These are phyloP conservation scores for Pichia membranifaciens DNA, from an alignment of 805 yeast species.

Conservation along the genomic window DNA sequence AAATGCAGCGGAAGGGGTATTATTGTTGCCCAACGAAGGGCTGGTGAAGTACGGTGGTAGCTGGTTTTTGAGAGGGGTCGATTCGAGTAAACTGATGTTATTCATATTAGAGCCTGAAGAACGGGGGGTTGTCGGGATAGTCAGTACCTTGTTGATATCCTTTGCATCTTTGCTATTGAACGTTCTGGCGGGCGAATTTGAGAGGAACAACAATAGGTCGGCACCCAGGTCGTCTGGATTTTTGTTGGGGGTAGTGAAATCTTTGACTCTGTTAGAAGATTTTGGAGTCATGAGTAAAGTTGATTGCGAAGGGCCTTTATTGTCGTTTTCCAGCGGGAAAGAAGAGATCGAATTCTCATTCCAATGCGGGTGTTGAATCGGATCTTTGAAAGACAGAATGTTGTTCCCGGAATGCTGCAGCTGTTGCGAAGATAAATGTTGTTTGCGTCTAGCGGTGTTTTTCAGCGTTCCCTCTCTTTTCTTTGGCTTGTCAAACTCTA, in stretches of 20 bases:
- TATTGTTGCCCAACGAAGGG: conserved; percentile 2
- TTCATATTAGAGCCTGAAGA: conserved; percentile 11
- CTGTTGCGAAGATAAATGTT: no score
- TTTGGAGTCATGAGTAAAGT: conserved; percentile 31
- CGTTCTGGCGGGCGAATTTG: conserved; percentile 60
- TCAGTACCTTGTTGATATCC: neutral
- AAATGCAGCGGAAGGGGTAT: conserved; percentile 14
- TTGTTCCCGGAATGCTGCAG: no score
- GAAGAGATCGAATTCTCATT: neutral
- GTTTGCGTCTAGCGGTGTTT: neutral
- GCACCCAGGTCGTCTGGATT: conserved; percentile 58
- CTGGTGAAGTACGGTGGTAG: conserved; percentile 16
- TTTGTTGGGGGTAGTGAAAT: conserved; percentile 29
- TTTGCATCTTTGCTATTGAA: conserved; percentile 13
- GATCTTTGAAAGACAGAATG: no score
- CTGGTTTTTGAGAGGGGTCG: conserved; percentile 24
- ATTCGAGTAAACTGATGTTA: conserved; percentile 21
- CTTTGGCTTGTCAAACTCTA: neutral
- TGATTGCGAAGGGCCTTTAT: conserved; percentile 15
- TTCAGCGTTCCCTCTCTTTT: neutral
- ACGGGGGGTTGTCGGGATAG: conserved; percentile 29
- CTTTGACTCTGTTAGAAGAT: conserved; percentile 12
- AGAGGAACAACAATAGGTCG: conserved; percentile 70
- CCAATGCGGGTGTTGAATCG: neutral
- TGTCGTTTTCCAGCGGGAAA: neutral